Conservation (phyloP, 228 moss, liverwort and hornwort genomes). For the Sphagnum magellanicum region DNA sequence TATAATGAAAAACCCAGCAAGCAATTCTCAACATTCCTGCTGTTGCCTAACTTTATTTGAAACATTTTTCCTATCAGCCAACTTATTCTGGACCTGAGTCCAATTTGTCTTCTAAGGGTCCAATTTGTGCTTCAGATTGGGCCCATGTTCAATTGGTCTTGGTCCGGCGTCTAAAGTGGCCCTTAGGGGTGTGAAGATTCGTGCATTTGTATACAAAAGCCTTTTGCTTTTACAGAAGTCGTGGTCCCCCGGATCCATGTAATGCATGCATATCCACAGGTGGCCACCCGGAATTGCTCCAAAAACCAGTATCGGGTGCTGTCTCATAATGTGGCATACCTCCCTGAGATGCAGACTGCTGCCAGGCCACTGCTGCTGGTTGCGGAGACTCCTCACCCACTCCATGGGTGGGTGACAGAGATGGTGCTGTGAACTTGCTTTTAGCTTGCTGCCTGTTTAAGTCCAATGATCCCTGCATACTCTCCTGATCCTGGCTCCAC, state of each 20-base stretch:
- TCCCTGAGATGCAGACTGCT: slow-evolving; percentile 14
- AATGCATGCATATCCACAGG: slow-evolving; percentile 40
- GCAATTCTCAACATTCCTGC: too few species aligned
- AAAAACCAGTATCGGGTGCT: slow-evolving; percentile 39
- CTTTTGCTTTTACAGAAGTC: slow-evolving; percentile 24
- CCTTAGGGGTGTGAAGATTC: too few species aligned
- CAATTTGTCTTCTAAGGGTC: too few species aligned
- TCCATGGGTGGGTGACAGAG: slow-evolving; percentile 27
- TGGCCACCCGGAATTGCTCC: slow-evolving; percentile 39
- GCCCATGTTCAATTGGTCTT: too few species aligned
- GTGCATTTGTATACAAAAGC: too few species aligned
- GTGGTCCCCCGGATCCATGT: slow-evolving; percentile 34
- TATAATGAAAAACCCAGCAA: too few species aligned
- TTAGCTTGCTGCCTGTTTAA: slow-evolving; percentile 38
- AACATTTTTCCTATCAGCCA: too few species aligned
- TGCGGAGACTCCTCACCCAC: slow-evolving; percentile 20
- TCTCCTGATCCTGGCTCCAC: slow-evolving; percentile 28
- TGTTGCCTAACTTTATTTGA: too few species aligned
- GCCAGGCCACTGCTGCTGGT: slow-evolving; percentile 23
- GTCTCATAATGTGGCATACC: slow-evolving; percentile 20
- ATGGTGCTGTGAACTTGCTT: slow-evolving; percentile 28
- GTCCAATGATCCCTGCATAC: slow-evolving; percentile 24
- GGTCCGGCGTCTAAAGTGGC: too few species aligned
- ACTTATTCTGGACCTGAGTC: too few species aligned
- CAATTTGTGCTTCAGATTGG: too few species aligned